Evolutionary conservation across 2,329 filamentous ascomycete species (phyloP), one percentile per base, ranked within the genome.

Genomic region (Cladophialophora psammophila): DNA sequence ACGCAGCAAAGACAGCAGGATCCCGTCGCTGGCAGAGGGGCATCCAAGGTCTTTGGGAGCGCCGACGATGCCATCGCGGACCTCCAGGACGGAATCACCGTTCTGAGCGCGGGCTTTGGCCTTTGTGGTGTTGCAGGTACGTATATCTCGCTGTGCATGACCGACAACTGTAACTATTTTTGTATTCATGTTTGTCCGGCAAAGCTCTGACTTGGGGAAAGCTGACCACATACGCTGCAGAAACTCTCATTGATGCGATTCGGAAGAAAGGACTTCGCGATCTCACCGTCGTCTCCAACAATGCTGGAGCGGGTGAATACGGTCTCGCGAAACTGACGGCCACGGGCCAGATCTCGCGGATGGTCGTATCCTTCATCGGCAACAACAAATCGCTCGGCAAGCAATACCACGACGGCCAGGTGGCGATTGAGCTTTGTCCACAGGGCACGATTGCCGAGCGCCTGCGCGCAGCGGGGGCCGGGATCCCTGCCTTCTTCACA

Each of bases 371-470:
- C 5, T 94, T 91, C 71, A 85, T 94, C 13, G 91, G 91, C 8
- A 88, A 90, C 70, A 94, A 94, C 79, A 94, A 96, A 84, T 91
- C 91, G 5, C 92, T 97, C 68, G 94, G 97, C 83, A 85, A 86
- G 77, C 95, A 94, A 89, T 97, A 97, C 78, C 84, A 97, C 62
- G 91, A 88, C 2, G 94, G 94, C 65, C 86, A 96, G 78, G 88
- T 97, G 63, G 92, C 96, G 79, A 87, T 97, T 54, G 94, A 97
- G 81, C 87, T 97, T 71, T 96, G 92, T 3, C 94, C 94, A 0
- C 94, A 97, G 79, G 94, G 94, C 67, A 97, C 94, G 8, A 85
- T 97, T 50, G 94, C 93, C 31, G 94, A 97, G 82, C 88, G 94
- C 66, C 94, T 93, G 79, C 88, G 93, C 52, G 89, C 92, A 20